Evolutionary conservation across 148 eudicot species (phyloP), one percentile per base, ranked within the genome.

Genomic region (Hydrangea macrophylla): DNA sequence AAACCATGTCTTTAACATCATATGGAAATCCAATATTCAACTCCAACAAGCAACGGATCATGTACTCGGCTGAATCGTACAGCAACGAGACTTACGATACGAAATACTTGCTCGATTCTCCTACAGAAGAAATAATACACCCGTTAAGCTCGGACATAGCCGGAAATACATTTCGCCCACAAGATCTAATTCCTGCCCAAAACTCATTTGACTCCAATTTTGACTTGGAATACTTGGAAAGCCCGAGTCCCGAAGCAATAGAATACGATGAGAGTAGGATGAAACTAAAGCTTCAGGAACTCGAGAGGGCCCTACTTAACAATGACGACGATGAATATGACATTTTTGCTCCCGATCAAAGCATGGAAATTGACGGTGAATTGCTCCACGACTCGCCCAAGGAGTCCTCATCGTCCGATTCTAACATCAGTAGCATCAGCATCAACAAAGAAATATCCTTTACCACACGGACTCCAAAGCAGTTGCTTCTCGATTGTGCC

Each of bases 251-350:
- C 12, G 86, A 79, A n/a, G 76, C 66, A 22, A 50, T 77, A 30
- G 82, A 70, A 64, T 88, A 78, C 50, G 88, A 93, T 58, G 87
- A 84, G 59, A 86, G 76, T 56, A 75, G 65, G 69, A 69, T 93
- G 84, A 88, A 79, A 68, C 62, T 83, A 57, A 94, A 88, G 84
- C 89, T 94, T 70, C 98, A 77, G 63, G 98, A 94, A 77, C 78
- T 94, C 53, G 98, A 94, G 78, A 84, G 83, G 66, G 97, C 75
- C 36, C 98, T 94, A 56, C 88, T 90, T 7, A 90, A 85, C 26
- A 85, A 85, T 40, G 79, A 78, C 30, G 76, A 79, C 17, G 79
- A 45, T 11, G 75, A 69, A 64, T 33, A 59, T 23, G 74, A 70
- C 25, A 60, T 62, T 5, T 70, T 61, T 56, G 84, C 69, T 37